phyloP scores from a whole-genome alignment of 345 rosid species.

The Gossypium stocksii region DNA sequence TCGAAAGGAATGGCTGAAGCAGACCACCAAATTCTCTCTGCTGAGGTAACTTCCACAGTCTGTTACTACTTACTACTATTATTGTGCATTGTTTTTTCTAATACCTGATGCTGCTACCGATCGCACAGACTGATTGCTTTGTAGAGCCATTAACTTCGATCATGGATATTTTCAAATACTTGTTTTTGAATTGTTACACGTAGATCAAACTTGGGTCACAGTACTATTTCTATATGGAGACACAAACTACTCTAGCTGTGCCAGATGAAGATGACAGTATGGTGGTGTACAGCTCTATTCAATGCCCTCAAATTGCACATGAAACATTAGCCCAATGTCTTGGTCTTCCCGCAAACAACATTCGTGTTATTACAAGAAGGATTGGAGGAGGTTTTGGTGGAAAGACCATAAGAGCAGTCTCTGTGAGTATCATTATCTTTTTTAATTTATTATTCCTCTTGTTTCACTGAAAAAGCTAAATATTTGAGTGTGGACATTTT shows the following conservation, averaged over 20 bases:
- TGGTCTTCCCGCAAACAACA: slow-evolving; percentile 67
- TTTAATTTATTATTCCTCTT: background rate
- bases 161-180: background rate
- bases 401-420: slow-evolving; percentile 52
- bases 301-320: slow-evolving; percentile 57
- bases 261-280: slow-evolving; percentile 86
- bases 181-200: background rate
- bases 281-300: slow-evolving; percentile 58
- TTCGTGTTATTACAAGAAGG: slow-evolving; percentile 80
- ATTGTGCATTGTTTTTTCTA: background rate
- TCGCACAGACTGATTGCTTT: background rate
- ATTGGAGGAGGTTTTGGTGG: slow-evolving; percentile 95
- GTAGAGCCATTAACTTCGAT: background rate
- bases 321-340: slow-evolving; percentile 57
- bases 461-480: background rate
- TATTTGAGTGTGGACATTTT: background rate
- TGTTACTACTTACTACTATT: background rate
- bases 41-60: slow-evolving; percentile 41
- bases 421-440: slow-evolving; percentile 41
- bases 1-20: slow-evolving; percentile 74
- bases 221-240: slow-evolving; percentile 86
- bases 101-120: background rate
- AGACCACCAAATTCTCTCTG: slow-evolving; percentile 54
- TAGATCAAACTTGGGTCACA: slow-evolving; percentile 81
- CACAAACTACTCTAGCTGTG: slow-evolving; percentile 74